Conservation (phyloP, 2,329 filamentous ascomycete genomes). For the Cladosporium sp. region DNA sequence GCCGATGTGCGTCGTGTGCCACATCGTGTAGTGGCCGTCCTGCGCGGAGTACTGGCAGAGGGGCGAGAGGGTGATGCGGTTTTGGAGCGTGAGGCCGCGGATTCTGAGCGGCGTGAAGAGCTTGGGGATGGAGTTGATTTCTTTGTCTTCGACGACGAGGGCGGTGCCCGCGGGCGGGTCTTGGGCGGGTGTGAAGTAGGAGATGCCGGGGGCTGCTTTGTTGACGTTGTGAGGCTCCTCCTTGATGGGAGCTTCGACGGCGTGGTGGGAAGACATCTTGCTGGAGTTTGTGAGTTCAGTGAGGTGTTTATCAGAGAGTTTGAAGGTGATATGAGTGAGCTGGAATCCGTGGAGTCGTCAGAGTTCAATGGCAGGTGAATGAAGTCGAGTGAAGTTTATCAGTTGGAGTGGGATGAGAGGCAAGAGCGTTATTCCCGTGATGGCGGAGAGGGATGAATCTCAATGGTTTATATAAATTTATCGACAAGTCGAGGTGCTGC, state of each 20-base stretch:
- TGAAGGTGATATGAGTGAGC: no score
- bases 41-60: conserved; percentile 62
- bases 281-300: background rate
- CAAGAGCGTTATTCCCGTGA: no score
- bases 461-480: no score
- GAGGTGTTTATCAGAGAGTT: no score
- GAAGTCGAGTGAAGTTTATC: no score
- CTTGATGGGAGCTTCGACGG: conserved; percentile 19
- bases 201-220: conserved; percentile 37
- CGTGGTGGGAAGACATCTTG: conserved; percentile 25
- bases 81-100: conserved; percentile 56
- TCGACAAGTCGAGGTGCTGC: no score
- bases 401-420: no score
- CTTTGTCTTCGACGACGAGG: conserved; percentile 39
- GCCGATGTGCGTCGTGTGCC: conserved; percentile 29
- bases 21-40: conserved; percentile 65
- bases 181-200: conserved; percentile 45
- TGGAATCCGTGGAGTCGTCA: no score
- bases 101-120: conserved; percentile 54
- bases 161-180: conserved; percentile 43
- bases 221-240: conserved; percentile 32
- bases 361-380: no score
- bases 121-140: conserved; percentile 47
- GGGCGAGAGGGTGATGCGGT: conserved; percentile 58
- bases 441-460: no score